Evolutionary conservation across 2,329 filamentous ascomycete species (phyloP).

Genomic region (Botrytis porri): DNA sequence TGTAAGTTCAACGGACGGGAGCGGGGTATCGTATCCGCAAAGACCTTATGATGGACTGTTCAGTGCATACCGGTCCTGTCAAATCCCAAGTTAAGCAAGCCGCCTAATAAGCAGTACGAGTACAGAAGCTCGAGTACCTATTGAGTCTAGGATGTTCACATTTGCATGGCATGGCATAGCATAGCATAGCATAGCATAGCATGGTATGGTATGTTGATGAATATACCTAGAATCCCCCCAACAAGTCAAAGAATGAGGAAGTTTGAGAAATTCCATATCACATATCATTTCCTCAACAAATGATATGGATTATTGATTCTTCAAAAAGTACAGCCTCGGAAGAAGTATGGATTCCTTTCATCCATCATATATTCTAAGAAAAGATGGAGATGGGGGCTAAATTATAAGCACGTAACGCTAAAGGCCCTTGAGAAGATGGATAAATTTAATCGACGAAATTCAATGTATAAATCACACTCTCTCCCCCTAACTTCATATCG

Average conservation of each 20-base stretch:
- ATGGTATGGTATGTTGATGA: not conserved
- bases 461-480: not conserved
- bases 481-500: not conserved
- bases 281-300: not conserved
- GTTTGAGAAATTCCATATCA: not conserved
- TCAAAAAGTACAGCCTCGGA: not conserved
- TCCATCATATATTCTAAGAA: too few relatives aligned
- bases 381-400: not conserved
- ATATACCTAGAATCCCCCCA: not conserved
- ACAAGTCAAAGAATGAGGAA: too few relatives aligned
- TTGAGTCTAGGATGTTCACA: not conserved
- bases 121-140: not conserved
- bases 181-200: too few relatives aligned
- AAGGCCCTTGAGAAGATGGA: not conserved
- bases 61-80: not conserved
- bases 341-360: not conserved
- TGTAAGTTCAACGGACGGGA: not conserved
- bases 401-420: not conserved
- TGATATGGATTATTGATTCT: not conserved
- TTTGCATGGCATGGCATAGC: not conserved
- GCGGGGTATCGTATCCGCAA: not conserved
- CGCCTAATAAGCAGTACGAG: not conserved
- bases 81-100: not conserved
- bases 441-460: not conserved
- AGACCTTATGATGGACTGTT: slow-evolving; percentile 1